These are phyloP conservation scores for Leccinum aurantiacum DNA, from an alignment of 768 basidiomycete species.

Conservation along the genomic window DNA sequence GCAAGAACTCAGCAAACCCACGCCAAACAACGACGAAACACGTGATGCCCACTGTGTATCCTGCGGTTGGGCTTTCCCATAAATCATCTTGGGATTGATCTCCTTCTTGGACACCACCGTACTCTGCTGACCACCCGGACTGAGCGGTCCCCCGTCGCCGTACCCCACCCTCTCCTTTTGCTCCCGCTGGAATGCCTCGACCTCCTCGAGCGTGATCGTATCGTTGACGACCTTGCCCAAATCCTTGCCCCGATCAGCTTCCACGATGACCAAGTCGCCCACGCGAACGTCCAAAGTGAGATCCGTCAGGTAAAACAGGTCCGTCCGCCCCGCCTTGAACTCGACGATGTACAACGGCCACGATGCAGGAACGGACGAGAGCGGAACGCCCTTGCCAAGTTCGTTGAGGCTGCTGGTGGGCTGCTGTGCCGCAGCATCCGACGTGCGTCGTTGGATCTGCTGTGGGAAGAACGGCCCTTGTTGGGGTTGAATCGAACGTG, in stretches of 20 bases:
- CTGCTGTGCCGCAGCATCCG: slow-evolving; percentile 36
- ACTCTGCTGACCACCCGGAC: slow-evolving; percentile 41
- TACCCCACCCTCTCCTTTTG: slow-evolving; percentile 59
- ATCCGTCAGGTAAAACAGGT: slow-evolving; percentile 89
- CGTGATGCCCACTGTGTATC: slow-evolving; percentile 66
- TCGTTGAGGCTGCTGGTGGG: slow-evolving; percentile 40
- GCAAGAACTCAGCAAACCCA: not conserved
- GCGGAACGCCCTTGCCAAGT: slow-evolving; percentile 86
- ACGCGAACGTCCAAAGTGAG: slow-evolving; percentile 62
- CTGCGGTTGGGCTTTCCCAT: slow-evolving; percentile 77
- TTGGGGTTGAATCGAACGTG: slow-evolving; percentile 31
- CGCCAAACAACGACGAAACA: not conserved
- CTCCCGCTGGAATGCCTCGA: slow-evolving; percentile 86
- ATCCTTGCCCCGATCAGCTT: slow-evolving; percentile 93
- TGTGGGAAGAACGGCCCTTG: slow-evolving; percentile 32
- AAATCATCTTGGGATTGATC: slow-evolving; percentile 96
- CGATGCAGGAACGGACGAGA: slow-evolving; percentile 76
- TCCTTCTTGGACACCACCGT: slow-evolving; percentile 68
- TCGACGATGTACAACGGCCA: slow-evolving; percentile 96
- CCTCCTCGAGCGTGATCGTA: slow-evolving; percentile 84
- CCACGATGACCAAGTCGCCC: slow-evolving; percentile 94
- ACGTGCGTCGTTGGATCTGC: slow-evolving; percentile 39
- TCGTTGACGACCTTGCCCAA: slow-evolving; percentile 91
- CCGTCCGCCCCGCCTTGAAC: slow-evolving; percentile 96
- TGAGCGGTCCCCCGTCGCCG: slow-evolving; percentile 45